A percentile compares a stretch with the other conserved stretches of the same genome.
phyloP scores from a whole-genome alignment of 495 filamentous ascomycete genomes.

The Aspergillus bertholletiae region DNA sequence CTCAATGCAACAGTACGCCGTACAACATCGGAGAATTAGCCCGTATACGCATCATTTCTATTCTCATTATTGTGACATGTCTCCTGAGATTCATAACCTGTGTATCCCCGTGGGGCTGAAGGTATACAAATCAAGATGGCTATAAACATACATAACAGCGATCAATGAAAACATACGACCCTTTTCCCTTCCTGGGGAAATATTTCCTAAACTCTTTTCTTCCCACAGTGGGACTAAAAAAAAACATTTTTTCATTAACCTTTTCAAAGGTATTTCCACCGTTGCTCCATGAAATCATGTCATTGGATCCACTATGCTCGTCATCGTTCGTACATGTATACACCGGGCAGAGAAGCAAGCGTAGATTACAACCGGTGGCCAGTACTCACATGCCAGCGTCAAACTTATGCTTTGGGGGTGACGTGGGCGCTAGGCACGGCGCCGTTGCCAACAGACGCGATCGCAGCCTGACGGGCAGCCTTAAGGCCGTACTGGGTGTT shows the following conservation, averaged over 20 bases:
- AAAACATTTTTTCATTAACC: neutral
- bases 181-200: neutral
- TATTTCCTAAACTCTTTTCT: neutral
- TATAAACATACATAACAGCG: slow-evolving; percentile 10
- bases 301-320: neutral
- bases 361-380: neutral
- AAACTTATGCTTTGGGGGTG: slow-evolving; percentile 28
- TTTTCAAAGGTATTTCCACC: neutral
- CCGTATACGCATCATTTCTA: slow-evolving; percentile 13
- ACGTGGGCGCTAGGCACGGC: slow-evolving; percentile 40
- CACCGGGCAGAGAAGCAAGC: neutral
- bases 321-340: too few relatives aligned
- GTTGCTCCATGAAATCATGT: neutral
- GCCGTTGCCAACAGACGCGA: slow-evolving; percentile 34
- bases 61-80: slow-evolving; percentile 20
- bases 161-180: slow-evolving; percentile 1
- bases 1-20: too few relatives aligned
- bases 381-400: neutral
- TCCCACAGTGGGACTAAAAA: too few relatives aligned
- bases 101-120: neutral
- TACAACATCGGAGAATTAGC: neutral
- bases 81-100: slow-evolving; percentile 12
- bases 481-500: slow-evolving; percentile 66
- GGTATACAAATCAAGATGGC: slow-evolving; percentile 15
- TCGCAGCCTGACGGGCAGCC: slow-evolving; percentile 57